Percentiles rank a stretch among this genome's conserved stretches.
phyloP scores from a whole-genome alignment of 177 flowering plant genomes.

The Tripterygium wilfordii region DNA sequence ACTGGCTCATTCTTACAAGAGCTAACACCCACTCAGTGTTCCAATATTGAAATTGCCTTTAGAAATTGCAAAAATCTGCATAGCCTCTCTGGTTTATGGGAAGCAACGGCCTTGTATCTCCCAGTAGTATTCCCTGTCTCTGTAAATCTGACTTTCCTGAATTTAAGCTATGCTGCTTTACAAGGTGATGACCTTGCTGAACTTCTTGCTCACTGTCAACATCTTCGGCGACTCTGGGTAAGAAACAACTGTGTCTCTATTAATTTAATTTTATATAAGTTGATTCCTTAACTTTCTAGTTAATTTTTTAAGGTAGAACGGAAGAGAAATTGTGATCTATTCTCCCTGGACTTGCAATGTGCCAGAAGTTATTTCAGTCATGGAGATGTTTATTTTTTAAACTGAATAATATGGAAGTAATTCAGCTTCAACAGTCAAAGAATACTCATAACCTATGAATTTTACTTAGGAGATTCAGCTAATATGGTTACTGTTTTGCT shows the following conservation, averaged over 20 bases:
- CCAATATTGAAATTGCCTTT: slow-evolving; percentile 44
- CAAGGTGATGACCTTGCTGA: slow-evolving; percentile 42
- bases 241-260: not conserved
- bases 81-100: slow-evolving; percentile 69
- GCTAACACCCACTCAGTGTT: slow-evolving; percentile 26
- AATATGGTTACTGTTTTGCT: too few relatives aligned
- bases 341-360: too few relatives aligned
- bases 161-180: slow-evolving; percentile 53
- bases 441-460: too few relatives aligned
- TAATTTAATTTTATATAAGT: slow-evolving; percentile 5
- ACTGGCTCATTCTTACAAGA: slow-evolving; percentile 64
- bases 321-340: too few relatives aligned
- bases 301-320: too few relatives aligned
- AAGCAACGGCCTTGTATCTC: slow-evolving; percentile 40
- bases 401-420: too few relatives aligned
- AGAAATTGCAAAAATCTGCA: slow-evolving; percentile 41
- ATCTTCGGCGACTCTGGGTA: slow-evolving; percentile 54
- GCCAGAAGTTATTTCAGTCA: too few relatives aligned
- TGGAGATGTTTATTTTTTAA: too few relatives aligned
- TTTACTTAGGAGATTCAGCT: too few relatives aligned
- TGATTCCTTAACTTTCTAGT: too few relatives aligned
- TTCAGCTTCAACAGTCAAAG: too few relatives aligned
- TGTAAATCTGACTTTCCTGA: slow-evolving; percentile 54
- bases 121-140: slow-evolving; percentile 54
- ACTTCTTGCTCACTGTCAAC: slow-evolving; percentile 34